Percentiles rank a stretch among this genome's conserved stretches.
These are phyloP conservation scores for Trametes cinnabarina DNA, from an alignment of 768 basidiomycete genomes.

Conservation along the genomic window DNA sequence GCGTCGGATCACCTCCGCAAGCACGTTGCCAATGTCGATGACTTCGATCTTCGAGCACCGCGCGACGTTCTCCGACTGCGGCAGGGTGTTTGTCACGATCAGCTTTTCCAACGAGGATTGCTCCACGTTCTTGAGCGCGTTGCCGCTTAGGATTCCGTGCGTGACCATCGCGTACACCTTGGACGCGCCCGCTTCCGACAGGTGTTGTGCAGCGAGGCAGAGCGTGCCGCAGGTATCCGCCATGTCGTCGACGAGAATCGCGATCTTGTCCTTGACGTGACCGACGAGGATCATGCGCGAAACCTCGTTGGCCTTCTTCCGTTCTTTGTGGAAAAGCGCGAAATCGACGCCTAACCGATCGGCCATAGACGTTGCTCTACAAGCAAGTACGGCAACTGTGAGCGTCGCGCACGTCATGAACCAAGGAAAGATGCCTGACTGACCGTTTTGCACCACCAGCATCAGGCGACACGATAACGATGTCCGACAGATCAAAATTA, in stretches of 20 bases:
- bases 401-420: not conserved
- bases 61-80: constrained; percentile 75
- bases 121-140: constrained; percentile 73
- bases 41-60: constrained; percentile 82
- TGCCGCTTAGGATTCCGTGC: constrained; percentile 92
- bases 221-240: constrained; percentile 96
- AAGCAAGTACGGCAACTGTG: not conserved
- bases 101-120: constrained; percentile 83
- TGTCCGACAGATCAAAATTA: constrained; percentile 78
- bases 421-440: constrained; percentile 16
- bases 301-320: constrained; percentile 93
- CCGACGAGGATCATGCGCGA: constrained; percentile 96
- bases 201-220: constrained; percentile 84
- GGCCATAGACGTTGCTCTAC: constrained; percentile 94
- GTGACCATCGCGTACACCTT: constrained; percentile 92
- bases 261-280: constrained; percentile 86
- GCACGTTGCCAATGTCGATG: constrained; percentile 90
- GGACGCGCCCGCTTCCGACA: constrained; percentile 83
- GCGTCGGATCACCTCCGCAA: constrained; percentile 93
- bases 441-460: constrained; percentile 98
- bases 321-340: constrained; percentile 98
- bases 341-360: constrained; percentile 96
- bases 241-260: constrained; percentile 98
- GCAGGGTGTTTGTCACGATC: constrained; percentile 98
- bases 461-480: constrained; percentile 96